phyloP scores from a whole-genome alignment of 2,329 filamentous ascomycete genomes.

The Aspergillus sp. region DNA sequence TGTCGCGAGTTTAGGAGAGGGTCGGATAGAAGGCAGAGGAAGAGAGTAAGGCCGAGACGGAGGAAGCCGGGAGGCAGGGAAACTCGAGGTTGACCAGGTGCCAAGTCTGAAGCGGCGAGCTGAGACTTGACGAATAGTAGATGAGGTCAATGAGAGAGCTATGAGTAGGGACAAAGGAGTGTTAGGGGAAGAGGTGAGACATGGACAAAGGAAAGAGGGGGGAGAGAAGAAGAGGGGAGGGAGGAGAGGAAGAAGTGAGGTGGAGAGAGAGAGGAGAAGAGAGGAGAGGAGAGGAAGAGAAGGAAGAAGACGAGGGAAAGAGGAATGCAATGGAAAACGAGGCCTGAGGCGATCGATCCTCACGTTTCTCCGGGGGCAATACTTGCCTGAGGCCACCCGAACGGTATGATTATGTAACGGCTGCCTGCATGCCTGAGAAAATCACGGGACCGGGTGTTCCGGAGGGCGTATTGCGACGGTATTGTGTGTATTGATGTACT shows the following conservation, averaged over 20 bases:
- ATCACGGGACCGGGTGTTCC: slow-evolving; percentile 4
- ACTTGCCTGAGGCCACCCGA: slow-evolving; percentile 20
- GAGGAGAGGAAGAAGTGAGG: slow-evolving; percentile 15
- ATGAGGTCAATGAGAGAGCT: slow-evolving; percentile 28
- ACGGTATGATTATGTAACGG: background rate
- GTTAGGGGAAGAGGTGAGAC: slow-evolving; percentile 8
- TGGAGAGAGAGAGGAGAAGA: slow-evolving; percentile 13
- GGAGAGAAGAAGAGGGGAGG: slow-evolving; percentile 9
- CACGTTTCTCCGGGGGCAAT: slow-evolving; percentile 23
- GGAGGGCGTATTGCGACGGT: slow-evolving; percentile 3
- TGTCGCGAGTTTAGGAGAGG: slow-evolving; percentile 16
- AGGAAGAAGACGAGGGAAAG: slow-evolving; percentile 25
- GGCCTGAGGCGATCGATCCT: slow-evolving; percentile 25
- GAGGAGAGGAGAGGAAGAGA: slow-evolving; percentile 9
- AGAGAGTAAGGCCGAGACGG: slow-evolving; percentile 13
- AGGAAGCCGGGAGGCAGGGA: background rate
- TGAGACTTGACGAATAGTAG: slow-evolving; percentile 30
- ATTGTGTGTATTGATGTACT: slow-evolving; percentile 10
- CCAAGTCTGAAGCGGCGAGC: slow-evolving; percentile 30
- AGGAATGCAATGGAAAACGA: slow-evolving; percentile 41
- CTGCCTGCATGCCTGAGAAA: slow-evolving; percentile 10
- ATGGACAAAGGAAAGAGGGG: slow-evolving; percentile 15
- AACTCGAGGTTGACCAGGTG: slow-evolving; percentile 17
- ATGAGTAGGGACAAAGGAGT: slow-evolving; percentile 7
- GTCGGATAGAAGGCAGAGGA: slow-evolving; percentile 13